Evolutionary conservation across 768 basidiomycete genomes (phyloP), one percentile per base, ranked within the genome.

Genomic region (Phaeotremella fagi): DNA sequence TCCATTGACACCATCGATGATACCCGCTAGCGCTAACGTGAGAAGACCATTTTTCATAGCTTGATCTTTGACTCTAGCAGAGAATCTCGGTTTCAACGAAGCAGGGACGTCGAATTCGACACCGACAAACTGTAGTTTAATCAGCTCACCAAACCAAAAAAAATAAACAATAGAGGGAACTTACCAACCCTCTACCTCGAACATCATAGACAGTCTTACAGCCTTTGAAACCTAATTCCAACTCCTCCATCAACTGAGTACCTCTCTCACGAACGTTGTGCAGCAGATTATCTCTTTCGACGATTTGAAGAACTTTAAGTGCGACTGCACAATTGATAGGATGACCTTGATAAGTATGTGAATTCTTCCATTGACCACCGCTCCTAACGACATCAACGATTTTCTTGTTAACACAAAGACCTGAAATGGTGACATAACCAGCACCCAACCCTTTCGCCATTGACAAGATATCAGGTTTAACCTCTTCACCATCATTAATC

Each of bases 301-400:
- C 45, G 46, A 58, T 61, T 26, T 61, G 25, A 47, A 50, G 31
- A 36, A 61, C 60, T 35, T 61, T 61, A 2, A 37, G 14, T 11
- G 56, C 60, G 2, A 45, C 53, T 5, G 60, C 60, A 36, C 56
- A 61, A 28, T 48, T 51, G 29, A 61, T 42, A 11, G 60, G 60
- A 38, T 61, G 60, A 33, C 57, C 54, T 45, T 61, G 60, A 51
- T 61, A 61, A 2, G 56, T 61, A 48, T 61, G 60, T 18, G 25
- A 33, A 31, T 54, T 61, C 48, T 58, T 57, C 60, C 60, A 61
- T 29, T 48, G 50, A 3, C 60, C 60, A 1, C 27, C 52, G 26
- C 51, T 25, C 20, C 45, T 54, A 31, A 61, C 50, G 20, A 31
- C 28, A 3, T 50, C 45, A 5, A 48, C 49, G 11, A 61, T 52